Percentiles rank a stretch among this genome's conserved stretches.
Conservation (phyloP, 108 stramenopile genomes). For the Pseudonitzschia multistriata region DNA sequence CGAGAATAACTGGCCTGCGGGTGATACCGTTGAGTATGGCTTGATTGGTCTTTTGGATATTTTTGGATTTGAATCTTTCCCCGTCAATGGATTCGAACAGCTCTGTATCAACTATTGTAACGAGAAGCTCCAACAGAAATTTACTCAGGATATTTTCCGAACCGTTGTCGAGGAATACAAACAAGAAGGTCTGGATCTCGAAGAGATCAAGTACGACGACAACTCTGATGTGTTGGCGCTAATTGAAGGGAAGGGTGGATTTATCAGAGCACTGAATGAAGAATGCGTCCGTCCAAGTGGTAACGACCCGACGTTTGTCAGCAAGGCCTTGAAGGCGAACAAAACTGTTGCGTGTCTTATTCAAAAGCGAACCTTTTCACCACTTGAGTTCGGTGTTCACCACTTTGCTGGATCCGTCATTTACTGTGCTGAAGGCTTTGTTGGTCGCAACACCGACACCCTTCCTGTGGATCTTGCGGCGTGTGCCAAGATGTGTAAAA, state of each 20-base stretch:
- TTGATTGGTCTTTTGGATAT: constrained; percentile 97
- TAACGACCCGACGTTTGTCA: constrained; percentile 78
- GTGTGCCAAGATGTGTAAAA: constrained; percentile 46
- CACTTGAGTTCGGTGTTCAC: constrained; percentile 79
- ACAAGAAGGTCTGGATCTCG: constrained; percentile 86
- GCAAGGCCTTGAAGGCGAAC: constrained; percentile 55
- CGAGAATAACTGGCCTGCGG: constrained; percentile 46
- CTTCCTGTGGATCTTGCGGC: constrained; percentile 65
- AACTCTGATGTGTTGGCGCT: constrained; percentile 89
- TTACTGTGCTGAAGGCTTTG: constrained; percentile 80
- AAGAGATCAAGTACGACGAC: constrained; percentile 87
- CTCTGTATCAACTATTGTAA: constrained; percentile 95
- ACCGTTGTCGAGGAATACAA: constrained; percentile 88
- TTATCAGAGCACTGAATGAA: constrained; percentile 92
- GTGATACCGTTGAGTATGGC: constrained; percentile 43
- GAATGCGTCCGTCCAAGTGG: constrained; percentile 92
- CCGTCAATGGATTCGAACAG: constrained; percentile 88
- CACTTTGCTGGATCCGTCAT: constrained; percentile 93
- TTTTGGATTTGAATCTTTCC: constrained; percentile 98
- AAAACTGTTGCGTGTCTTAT: constrained; percentile 53
- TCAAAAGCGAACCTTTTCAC: constrained; percentile 40
- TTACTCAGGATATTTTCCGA: constrained; percentile 85
- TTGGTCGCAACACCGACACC: constrained; percentile 84
- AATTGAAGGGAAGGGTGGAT: constrained; percentile 89
- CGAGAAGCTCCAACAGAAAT: constrained; percentile 91